These are phyloP conservation scores for Pistacia atlantica DNA, from an alignment of 345 rosid genomes.

Conservation along the genomic window DNA sequence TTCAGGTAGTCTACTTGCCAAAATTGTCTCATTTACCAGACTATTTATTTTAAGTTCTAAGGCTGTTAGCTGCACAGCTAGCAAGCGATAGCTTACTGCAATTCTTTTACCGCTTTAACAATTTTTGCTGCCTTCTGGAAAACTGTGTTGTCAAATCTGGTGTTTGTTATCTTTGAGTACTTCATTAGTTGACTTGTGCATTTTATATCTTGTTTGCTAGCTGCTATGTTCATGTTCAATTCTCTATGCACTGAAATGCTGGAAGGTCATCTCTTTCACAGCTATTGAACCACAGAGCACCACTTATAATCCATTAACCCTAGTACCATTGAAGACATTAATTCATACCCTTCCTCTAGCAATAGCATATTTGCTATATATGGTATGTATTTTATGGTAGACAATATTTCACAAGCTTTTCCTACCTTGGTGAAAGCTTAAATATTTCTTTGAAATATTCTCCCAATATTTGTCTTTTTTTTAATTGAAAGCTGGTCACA, in stretches of 20 bases:
- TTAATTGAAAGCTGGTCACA: conserved; percentile 52
- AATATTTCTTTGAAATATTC: not conserved
- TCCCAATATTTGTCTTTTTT: not conserved
- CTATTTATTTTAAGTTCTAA: not conserved
- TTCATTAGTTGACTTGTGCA: conserved; percentile 15
- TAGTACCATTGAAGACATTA: conserved; percentile 49
- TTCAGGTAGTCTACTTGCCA: conserved; percentile 51
- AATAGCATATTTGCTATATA: conserved; percentile 54
- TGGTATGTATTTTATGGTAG: conserved; percentile 37
- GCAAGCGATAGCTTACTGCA: not conserved
- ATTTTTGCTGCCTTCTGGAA: not conserved
- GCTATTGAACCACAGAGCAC: conserved; percentile 30
- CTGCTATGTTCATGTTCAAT: conserved; percentile 51
- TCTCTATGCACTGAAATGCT: conserved; percentile 50
- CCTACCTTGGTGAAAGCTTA: not conserved
- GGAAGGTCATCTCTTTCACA: conserved; percentile 52
- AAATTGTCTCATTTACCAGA: not conserved
- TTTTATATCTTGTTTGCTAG: conserved; percentile 24
- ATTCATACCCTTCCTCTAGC: conserved; percentile 53
- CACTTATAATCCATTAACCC: conserved; percentile 29
- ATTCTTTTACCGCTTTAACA: not conserved
- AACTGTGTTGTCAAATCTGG: not conserved
- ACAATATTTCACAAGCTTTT: not conserved
- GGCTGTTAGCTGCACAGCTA: conserved; percentile 1
- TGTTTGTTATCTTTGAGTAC: not conserved